Percentiles rank a stretch among this genome's conserved stretches.
phyloP scores from a whole-genome alignment of 495 filamentous ascomycete genomes.

The Penicillium malachiteum region DNA sequence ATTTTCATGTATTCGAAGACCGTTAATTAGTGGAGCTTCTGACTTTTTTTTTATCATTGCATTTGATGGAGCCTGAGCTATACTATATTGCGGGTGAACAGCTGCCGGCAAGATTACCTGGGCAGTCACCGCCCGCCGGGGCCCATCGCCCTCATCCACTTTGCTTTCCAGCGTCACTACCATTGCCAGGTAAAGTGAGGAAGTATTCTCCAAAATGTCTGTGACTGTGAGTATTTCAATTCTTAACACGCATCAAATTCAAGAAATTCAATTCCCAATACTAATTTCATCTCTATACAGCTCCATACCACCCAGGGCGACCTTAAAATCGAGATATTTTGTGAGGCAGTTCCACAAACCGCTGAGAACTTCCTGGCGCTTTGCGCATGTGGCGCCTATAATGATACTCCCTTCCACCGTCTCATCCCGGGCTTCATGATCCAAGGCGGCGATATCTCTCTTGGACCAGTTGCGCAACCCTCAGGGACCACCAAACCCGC shows the following conservation, averaged over 20 bases:
- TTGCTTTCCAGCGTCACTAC: not conserved
- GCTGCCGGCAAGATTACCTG: not conserved
- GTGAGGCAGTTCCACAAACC: conserved; percentile 89
- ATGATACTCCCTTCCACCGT: conserved; percentile 87
- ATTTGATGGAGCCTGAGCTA: too few relatives aligned
- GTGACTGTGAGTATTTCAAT: conserved; percentile 27
- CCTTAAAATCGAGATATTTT: conserved; percentile 95
- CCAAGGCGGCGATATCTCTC: conserved; percentile 79
- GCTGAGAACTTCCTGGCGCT: conserved; percentile 97
- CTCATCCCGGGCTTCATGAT: conserved; percentile 88
- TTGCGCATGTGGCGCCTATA: conserved; percentile 84
- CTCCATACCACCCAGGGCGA: conserved; percentile 88
- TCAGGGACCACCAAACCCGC: conserved; percentile 35
- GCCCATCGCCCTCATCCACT: conserved; percentile 8
- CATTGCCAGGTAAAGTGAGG: not conserved
- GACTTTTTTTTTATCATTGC: too few relatives aligned
- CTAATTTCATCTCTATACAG: conserved; percentile 49
- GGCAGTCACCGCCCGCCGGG: not conserved
- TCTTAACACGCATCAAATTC: too few relatives aligned
- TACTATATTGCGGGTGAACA: conserved; percentile 8
- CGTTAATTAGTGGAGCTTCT: too few relatives aligned
- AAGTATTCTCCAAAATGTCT: conserved; percentile 24
- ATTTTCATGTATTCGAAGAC: too few relatives aligned
- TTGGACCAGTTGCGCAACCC: conserved; percentile 51
- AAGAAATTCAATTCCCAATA: too few relatives aligned